Evolutionary conservation across 768 basidiomycete genomes (phyloP), one percentile per base, ranked within the genome.

Genomic region (Leccinum boreale): DNA sequence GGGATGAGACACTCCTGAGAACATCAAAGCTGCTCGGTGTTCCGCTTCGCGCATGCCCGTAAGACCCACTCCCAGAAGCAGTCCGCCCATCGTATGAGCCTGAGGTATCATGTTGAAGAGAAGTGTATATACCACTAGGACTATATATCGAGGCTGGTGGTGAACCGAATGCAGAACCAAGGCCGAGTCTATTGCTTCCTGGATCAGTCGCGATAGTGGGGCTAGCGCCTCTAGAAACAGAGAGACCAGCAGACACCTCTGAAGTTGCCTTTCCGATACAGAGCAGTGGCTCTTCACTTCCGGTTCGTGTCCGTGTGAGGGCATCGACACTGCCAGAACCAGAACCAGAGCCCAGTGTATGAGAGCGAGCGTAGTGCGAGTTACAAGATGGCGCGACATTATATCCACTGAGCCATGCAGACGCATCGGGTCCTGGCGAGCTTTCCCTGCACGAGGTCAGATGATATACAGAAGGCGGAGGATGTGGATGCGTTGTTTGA

Each of bases 81-180:
- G 62, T 63, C 33, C 57, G 62, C 9, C 58, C 47, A 45, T 54
- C 66, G 23, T 60, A 58, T 4, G 68, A 68, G 8, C 62, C 69
- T 2, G 64, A 61, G 1, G 64, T 33, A 31, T 70, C 64, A 3
- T 56, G 36, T 17, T 59, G 65, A 12, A 62, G 33, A 7, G 39
- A 9, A 5, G 59, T 52, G 5, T 59, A 36, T 12, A 48, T 24
- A 15, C 58, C 59, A 15, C 62, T 61, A 17, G 66, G 67, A 24
- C 66, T 61, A 35, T 59, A 50, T 50, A 60, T 45, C 15, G 72
- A 72, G 19, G 52, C 47, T 19, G 58, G 55, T 4, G 66, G 58
- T 11, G 72, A 72, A 21, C 72, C 64, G 36, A 73, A 72, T 12
- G 70, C 72, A 42, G 71, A 72, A 17, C 71, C 72, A 19, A 73